phyloP scores from a whole-genome alignment of 2,329 filamentous ascomycete genomes.

The Neofusicoccum umdonicola region DNA sequence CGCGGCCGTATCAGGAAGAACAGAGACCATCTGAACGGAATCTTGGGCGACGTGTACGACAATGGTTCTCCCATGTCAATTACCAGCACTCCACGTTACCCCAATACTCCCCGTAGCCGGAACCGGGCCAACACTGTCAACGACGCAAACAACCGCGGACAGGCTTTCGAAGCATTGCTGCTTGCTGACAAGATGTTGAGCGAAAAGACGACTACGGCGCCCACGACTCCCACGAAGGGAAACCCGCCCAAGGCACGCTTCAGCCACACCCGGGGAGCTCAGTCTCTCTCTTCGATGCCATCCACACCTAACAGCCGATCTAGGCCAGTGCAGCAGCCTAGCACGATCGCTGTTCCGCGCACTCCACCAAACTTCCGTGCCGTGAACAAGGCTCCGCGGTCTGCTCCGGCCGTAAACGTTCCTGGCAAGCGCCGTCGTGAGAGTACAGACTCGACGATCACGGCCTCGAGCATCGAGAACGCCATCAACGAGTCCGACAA shows the following conservation, averaged over 20 bases:
- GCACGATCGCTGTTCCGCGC: constrained; percentile 52
- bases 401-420: constrained; percentile 41
- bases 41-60: constrained; percentile 47
- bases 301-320: constrained; percentile 66
- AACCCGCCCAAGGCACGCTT: constrained; percentile 50
- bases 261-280: constrained; percentile 71
- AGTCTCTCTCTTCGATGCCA: constrained; percentile 82
- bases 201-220: constrained; percentile 72
- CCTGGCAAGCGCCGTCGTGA: constrained; percentile 50
- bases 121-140: background rate
- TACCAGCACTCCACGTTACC: constrained; percentile 41
- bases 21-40: constrained; percentile 71
- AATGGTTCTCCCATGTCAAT: constrained; percentile 63
- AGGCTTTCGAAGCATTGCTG: constrained; percentile 73
- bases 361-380: constrained; percentile 43
- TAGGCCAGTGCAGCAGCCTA: constrained; percentile 58
- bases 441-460: constrained; percentile 64
- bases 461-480: constrained; percentile 39
- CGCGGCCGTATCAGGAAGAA: constrained; percentile 86
- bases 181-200: constrained; percentile 72
- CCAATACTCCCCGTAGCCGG: constrained; percentile 27
- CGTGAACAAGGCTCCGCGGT: constrained; percentile 41
- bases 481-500: constrained; percentile 62
- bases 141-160: constrained; percentile 42
- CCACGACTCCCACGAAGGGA: constrained; percentile 64